Conservation (phyloP, 2,329 filamentous ascomycete genomes). For the Colletotrichum tamarilloi region DNA sequence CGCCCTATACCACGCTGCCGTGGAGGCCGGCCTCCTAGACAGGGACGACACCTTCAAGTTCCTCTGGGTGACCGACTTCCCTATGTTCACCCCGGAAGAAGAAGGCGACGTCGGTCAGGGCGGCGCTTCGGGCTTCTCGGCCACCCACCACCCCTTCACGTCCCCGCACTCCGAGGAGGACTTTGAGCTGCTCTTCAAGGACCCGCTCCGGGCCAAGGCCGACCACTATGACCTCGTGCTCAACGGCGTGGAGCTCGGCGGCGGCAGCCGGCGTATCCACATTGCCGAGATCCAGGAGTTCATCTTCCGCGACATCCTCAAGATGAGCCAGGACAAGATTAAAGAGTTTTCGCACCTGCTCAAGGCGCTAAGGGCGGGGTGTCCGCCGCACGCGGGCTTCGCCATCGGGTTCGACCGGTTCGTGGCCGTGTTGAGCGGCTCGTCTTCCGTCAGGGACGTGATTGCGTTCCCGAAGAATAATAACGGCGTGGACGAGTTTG, state of each 20-base stretch:
- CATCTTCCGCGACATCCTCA: slow-evolving; percentile 84
- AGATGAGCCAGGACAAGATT: slow-evolving; percentile 79
- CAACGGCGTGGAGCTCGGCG: slow-evolving; percentile 94
- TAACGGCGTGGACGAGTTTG: slow-evolving; percentile 86
- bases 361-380: slow-evolving; percentile 83
- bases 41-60: slow-evolving; percentile 69
- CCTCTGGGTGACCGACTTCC: slow-evolving; percentile 91
- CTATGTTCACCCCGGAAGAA: slow-evolving; percentile 84
- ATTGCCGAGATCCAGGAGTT: slow-evolving; percentile 84
- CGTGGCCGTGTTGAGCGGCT: slow-evolving; percentile 81
- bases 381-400: slow-evolving; percentile 94
- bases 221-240: slow-evolving; percentile 97
- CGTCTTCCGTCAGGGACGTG: slow-evolving; percentile 85
- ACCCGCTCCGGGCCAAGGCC: slow-evolving; percentile 79
- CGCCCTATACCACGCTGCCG: slow-evolving; percentile 75
- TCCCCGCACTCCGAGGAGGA: slow-evolving; percentile 80
- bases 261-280: slow-evolving; percentile 93
- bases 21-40: slow-evolving; percentile 69
- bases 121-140: slow-evolving; percentile 80
- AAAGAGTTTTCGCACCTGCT: slow-evolving; percentile 87
- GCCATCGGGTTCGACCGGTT: slow-evolving; percentile 93
- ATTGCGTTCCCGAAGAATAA: slow-evolving; percentile 97
- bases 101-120: slow-evolving; percentile 80
- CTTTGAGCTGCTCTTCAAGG: slow-evolving; percentile 76
- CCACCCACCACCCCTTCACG: slow-evolving; percentile 97